Conservation (phyloP, 306 rosid species). For the Cicer arietinum region DNA sequence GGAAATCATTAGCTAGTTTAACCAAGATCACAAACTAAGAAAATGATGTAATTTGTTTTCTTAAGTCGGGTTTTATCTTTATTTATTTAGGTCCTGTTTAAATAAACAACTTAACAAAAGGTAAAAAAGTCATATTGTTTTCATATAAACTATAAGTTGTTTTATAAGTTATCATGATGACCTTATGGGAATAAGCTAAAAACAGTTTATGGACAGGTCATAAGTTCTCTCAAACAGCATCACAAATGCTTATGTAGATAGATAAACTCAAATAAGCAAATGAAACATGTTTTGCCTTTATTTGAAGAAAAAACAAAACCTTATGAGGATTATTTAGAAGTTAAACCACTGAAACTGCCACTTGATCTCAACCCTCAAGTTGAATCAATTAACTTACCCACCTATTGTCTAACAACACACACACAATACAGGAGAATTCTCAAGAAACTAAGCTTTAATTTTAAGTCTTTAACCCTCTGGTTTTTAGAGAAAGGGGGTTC, state of each 20-base stretch:
- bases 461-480: too few relatives aligned
- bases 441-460: conserved; percentile 17
- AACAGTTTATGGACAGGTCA: too few relatives aligned
- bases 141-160: too few relatives aligned
- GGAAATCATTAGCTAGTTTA: conserved; percentile 26
- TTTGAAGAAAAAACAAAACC: neutral
- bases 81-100: neutral
- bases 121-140: too few relatives aligned
- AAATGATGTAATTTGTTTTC: neutral
- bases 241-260: too few relatives aligned
- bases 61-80: neutral
- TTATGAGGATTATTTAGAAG: conserved; percentile 14
- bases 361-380: conserved; percentile 20
- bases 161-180: too few relatives aligned
- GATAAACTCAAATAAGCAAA: too few relatives aligned
- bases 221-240: too few relatives aligned
- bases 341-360: neutral
- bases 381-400: conserved; percentile 30
- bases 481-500: too few relatives aligned
- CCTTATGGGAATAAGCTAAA: too few relatives aligned
- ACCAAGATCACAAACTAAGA: conserved; percentile 39
- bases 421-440: conserved; percentile 31
- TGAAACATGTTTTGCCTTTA: neutral
- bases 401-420: conserved; percentile 26
- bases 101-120: too few relatives aligned